A percentile compares a stretch with the other conserved stretches of the same genome.
Evolutionary conservation across 176 grass and related monocot genomes (phyloP).

Genomic region (Rhynchospora pubera): DNA sequence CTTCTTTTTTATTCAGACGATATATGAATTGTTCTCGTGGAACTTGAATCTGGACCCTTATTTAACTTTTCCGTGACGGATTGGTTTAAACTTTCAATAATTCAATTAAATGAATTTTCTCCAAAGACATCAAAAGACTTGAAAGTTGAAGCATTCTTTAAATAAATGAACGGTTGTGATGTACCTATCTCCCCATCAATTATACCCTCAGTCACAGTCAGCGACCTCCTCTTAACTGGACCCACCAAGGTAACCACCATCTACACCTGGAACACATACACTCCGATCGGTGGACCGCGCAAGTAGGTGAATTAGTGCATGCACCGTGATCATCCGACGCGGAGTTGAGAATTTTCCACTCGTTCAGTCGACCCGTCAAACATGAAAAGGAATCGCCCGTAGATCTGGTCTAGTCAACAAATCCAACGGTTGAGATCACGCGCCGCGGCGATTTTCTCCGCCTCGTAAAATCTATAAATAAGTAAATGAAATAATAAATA

Average conservation of each 20-base stretch:
- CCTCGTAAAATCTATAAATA: slow-evolving; percentile 12
- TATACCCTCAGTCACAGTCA: no score
- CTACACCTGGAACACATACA: neutral
- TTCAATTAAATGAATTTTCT: neutral
- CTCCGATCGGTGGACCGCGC: neutral
- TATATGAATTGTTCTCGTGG: neutral
- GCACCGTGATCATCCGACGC: neutral
- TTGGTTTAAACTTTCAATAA: neutral
- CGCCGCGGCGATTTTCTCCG: neutral
- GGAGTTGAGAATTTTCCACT: neutral
- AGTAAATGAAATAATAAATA: neutral
- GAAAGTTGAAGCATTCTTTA: neutral
- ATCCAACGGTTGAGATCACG: slow-evolving; percentile 7
- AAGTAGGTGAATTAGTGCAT: neutral
- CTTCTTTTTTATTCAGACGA: no score
- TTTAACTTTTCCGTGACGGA: neutral
- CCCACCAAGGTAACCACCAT: neutral
- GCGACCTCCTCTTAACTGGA: neutral
- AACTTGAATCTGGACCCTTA: neutral
- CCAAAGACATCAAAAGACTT: neutral
- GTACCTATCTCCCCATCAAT: neutral
- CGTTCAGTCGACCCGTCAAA: neutral
- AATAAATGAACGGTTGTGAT: slow-evolving; percentile 2
- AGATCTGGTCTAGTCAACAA: slow-evolving; percentile 5
- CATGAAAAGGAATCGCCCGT: neutral